phyloP scores from a whole-genome alignment of 129 eudicot species.

The Rutidosis leptorrhynchoides region DNA sequence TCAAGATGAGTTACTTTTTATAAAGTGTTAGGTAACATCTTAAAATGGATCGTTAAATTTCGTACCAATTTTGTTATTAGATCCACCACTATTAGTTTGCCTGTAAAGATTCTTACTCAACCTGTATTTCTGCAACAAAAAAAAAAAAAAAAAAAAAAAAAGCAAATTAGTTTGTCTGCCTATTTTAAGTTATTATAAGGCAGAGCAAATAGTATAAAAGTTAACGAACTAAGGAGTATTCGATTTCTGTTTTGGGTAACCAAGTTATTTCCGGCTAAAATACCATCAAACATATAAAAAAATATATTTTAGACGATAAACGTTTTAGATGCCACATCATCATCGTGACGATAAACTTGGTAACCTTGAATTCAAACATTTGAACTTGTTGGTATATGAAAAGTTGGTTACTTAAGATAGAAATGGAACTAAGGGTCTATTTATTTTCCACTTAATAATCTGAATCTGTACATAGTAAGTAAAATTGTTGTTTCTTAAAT shows the following conservation, averaged over 20 bases:
- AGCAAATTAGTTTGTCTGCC: conserved; percentile 24
- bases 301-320: neutral
- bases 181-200: conserved; percentile 3
- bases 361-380: neutral
- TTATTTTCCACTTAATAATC: no score
- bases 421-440: neutral
- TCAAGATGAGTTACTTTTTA: conserved; percentile 8
- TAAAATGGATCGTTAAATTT: conserved; percentile 16
- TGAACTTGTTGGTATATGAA: neutral
- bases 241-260: neutral
- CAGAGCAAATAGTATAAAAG: neutral
- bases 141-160: conserved; percentile 29
- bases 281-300: neutral
- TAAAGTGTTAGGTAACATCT: neutral
- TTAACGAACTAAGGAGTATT: neutral
- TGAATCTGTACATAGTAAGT: no score
- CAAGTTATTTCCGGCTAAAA: conserved; percentile 1
- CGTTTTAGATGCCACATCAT: neutral
- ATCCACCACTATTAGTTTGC: conserved; percentile 56
- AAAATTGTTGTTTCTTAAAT: no score
- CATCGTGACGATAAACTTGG: neutral
- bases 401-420: neutral
- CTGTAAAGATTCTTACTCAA: conserved; percentile 87
- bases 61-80: conserved; percentile 64
- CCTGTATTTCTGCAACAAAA: conserved; percentile 77